Evolutionary conservation across 2,329 filamentous ascomycete genomes (phyloP), one percentile per base, ranked within the genome.

Genomic region (Rosellinia necatrix): DNA sequence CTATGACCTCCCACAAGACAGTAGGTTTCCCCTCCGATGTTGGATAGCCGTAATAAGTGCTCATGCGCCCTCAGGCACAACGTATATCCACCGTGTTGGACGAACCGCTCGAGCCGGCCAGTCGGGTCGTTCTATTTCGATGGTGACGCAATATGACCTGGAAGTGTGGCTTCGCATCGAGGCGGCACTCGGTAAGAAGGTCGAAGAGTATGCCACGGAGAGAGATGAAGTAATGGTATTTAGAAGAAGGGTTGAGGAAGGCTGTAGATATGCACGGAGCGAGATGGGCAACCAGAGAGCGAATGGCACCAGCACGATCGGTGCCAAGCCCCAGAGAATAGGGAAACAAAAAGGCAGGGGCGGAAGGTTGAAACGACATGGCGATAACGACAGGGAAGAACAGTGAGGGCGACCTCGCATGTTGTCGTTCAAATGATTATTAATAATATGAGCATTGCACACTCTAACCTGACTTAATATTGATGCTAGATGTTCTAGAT

Each of bases 171-270:
- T 88, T 67, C 80, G 91, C 17, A 96, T 96, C 47, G 92, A 97
- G 73, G 84, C 85, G 5, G 90, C 91, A 0, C 76, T 97, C 10
- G 90, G 89, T 10, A 89, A 89, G 76, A 86, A 92, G 74, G 77
- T 96, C 73, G 80, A 34, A 0, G 86, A 90, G 69, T 89, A 89
- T 66, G 76, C 83, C 6, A 79, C 84, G 0, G 83, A 87, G 43
- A 91, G 91, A 75, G 91, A 94, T 15, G 91, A 96, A 70, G 90
- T 92, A 0, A 89, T 96, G 84, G 81, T 92, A 0, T 88, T 96
- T 72, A 86, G 86, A 64, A 78, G 84, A 52, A 81, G 90, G 2
- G 90, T 96, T 0, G 86, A 90, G 54, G 91, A 96, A 72, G 92
- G 92, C 0, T 91, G 96, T 71, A 81, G 91, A 42, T 81, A 90